Percentiles rank a stretch among this genome's conserved stretches.
Evolutionary conservation across 371 early-diverging fungal species (phyloP).

Genomic region (Mucor sp.): DNA sequence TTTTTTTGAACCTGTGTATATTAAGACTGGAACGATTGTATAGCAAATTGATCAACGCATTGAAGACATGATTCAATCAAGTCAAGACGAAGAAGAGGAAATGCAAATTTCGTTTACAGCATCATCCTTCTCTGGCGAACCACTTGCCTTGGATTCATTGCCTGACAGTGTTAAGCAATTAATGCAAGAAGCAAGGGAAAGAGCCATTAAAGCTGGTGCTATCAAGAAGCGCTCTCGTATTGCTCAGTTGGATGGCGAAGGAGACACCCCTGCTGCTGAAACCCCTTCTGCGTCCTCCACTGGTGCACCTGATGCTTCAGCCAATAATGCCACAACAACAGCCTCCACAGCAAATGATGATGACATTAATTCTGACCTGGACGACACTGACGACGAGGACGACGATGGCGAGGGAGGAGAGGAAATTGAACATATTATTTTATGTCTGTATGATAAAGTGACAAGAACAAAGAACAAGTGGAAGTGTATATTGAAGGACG

Average conservation of each 20-base stretch:
- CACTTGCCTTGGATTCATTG: slow-evolving; percentile 35
- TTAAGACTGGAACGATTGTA: background rate
- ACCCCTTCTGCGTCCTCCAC: background rate
- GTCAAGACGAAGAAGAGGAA: slow-evolving; percentile 7
- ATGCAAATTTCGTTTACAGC: slow-evolving; percentile 32
- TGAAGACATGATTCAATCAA: slow-evolving; percentile 24
- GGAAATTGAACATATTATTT: slow-evolving; percentile 83
- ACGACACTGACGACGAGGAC: slow-evolving; percentile 76
- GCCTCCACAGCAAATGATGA: slow-evolving; percentile 55
- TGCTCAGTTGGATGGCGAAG: slow-evolving; percentile 60
- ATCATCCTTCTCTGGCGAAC: slow-evolving; percentile 28
- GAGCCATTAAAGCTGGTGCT: slow-evolving; percentile 38
- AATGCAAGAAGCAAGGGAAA: slow-evolving; percentile 42
- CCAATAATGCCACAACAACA: slow-evolving; percentile 15
- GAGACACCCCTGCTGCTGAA: slow-evolving; percentile 33
- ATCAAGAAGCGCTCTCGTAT: slow-evolving; percentile 17
- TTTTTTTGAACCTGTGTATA: background rate
- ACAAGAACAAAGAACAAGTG: slow-evolving; percentile 96
- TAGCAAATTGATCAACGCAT: slow-evolving; percentile 53
- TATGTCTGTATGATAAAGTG: slow-evolving; percentile 96
- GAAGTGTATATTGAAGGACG: slow-evolving; percentile 95
- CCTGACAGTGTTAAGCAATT: slow-evolving; percentile 41
- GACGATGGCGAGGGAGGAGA: slow-evolving; percentile 77
- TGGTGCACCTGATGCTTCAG: background rate
- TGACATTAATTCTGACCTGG: slow-evolving; percentile 85